Base-by-base conservation (phyloP, 495 filamentous ascomycete species). In the Penicilliopsis zonata region DNA sequence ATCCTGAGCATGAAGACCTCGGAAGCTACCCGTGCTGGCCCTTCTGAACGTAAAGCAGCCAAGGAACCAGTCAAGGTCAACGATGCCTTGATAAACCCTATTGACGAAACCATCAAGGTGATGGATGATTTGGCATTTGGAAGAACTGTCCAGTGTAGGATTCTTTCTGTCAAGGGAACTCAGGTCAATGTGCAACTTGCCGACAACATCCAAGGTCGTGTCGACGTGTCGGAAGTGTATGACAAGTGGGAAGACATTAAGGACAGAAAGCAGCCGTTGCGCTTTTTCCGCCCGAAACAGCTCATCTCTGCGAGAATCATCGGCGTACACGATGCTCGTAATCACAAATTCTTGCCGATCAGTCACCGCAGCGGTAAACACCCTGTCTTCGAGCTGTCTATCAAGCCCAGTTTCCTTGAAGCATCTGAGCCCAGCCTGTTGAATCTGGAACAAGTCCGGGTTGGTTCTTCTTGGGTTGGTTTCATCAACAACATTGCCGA, bases 171-270 rank as follows among this genome's bases (percentile, higher is more conserved):
- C 40, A 94, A 90, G 52, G 75, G 74, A 18, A 94, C 86, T 0
- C 90, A 96, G 47, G 58, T 98, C 32, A 94, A 95, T 43, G 84
- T 96, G 13, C 73, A 79, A 37, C 67, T 96, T 35, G 84, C 85
- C 25, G 85, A 94, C 46, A 86, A 86, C 45, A 65, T 95, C 21
- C 83, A 88, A 50, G 90, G 88, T 13, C 81, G 90, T 13, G 76
- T 98, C 28, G 86, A 94, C 47, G 70, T 88, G 0, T 90, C 88
- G 8, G 84, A 94, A 44, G 47, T 86, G 20, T 98, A 86, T 47
- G 82, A 95, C 49, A 65, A 65, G 2, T 94, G 80, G 77, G 81
- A 90, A 18, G 77, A 85, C 19, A 85, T 98, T 47, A 66, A 74
- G 33, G 76, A 94, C 37, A 74, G 72, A 22, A 94, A 87, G 51